A percentile compares a stretch with the other conserved stretches of the same genome.
These are phyloP conservation scores for Biscogniauxia mediterranea DNA, from an alignment of 2,329 filamentous ascomycete genomes.

Conservation along the genomic window DNA sequence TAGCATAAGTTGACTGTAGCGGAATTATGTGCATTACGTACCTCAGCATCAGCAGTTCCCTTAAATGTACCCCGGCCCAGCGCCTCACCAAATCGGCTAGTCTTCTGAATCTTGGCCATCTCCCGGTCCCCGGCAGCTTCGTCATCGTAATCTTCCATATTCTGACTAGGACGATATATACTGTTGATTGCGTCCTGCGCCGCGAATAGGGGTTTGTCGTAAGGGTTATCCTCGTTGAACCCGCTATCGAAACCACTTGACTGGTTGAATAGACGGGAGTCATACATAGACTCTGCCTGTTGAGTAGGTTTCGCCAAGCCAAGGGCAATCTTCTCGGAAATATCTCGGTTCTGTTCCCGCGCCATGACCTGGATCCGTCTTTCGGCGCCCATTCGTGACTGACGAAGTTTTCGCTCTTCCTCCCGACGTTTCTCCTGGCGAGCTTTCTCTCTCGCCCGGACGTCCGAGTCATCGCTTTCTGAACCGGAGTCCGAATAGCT, in stretches of 20 bases:
- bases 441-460: conserved; percentile 72
- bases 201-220: conserved; percentile 95
- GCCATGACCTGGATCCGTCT: conserved; percentile 89
- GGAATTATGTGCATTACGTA: conserved; percentile 38
- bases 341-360: conserved; percentile 92
- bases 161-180: conserved; percentile 82
- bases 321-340: conserved; percentile 93
- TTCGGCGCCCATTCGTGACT: conserved; percentile 94
- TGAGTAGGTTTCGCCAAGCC: conserved; percentile 94
- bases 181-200: conserved; percentile 92
- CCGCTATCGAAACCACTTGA: conserved; percentile 85
- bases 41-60: conserved; percentile 79
- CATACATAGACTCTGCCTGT: conserved; percentile 92
- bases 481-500: conserved; percentile 52
- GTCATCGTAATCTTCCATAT: conserved; percentile 72
- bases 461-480: conserved; percentile 64
- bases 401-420: conserved; percentile 83
- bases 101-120: conserved; percentile 85
- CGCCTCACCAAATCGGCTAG: conserved; percentile 79
- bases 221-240: conserved; percentile 96
- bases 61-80: conserved; percentile 89
- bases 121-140: conserved; percentile 78
- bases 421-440: conserved; percentile 77
- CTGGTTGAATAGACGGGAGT: conserved; percentile 93
- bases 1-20: conserved; percentile 28